Evolutionary conservation across 345 rosid genomes (phyloP).

Genomic region (Citrus maxima): DNA sequence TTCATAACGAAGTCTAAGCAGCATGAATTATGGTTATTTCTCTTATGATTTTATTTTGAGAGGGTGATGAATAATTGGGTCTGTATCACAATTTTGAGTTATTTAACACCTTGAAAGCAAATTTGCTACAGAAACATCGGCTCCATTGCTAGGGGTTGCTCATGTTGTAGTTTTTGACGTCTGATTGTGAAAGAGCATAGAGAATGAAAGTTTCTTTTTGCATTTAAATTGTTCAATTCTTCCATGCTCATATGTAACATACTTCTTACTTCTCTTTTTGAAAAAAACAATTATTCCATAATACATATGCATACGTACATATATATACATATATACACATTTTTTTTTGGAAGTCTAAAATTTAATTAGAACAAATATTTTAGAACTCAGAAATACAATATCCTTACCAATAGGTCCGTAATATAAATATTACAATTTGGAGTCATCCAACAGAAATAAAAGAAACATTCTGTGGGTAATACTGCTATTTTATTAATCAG

Average conservation of each 20-base stretch:
- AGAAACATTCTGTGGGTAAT: too few relatives aligned
- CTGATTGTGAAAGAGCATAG: not conserved
- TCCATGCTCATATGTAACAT: not conserved
- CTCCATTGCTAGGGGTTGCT: not conserved
- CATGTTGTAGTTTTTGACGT: not conserved
- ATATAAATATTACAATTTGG: too few relatives aligned
- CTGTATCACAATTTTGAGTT: not conserved
- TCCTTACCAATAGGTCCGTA: too few relatives aligned
- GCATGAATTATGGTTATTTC: not conserved
- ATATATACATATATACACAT: fast-evolving
- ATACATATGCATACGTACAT: too few relatives aligned
- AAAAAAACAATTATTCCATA: too few relatives aligned
- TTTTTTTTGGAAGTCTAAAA: too few relatives aligned
- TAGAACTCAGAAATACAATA: too few relatives aligned
- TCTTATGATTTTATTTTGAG: not conserved
- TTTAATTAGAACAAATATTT: too few relatives aligned
- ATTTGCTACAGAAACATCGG: not conserved
- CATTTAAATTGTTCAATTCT: not conserved
- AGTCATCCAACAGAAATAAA: too few relatives aligned
- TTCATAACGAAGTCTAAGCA: not conserved
- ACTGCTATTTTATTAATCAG: too few relatives aligned
- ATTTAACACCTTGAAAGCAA: not conserved
- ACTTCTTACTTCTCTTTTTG: too few relatives aligned
- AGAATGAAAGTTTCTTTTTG: not conserved
- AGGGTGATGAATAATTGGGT: not conserved